Percentiles rank a stretch among this genome's conserved stretches.
Conservation (phyloP, 192 early-diverging fungal genomes). For the Backusella westeae region DNA sequence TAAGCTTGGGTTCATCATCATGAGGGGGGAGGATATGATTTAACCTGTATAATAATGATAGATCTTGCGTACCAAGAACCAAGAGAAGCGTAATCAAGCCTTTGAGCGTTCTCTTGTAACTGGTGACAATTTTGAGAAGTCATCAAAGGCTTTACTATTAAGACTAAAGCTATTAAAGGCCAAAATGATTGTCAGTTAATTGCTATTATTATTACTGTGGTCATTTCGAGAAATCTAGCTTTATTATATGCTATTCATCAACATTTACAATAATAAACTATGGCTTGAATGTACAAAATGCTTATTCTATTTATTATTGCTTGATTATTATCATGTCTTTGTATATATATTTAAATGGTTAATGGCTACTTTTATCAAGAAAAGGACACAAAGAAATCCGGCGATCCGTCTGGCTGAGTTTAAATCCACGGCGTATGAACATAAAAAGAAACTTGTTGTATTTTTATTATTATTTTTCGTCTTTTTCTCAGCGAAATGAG, state of each 20-base stretch:
- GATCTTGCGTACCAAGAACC: slow-evolving; percentile 67
- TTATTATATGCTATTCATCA: too few species aligned
- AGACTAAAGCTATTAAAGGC: slow-evolving; percentile 63
- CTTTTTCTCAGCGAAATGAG: slow-evolving; percentile 9
- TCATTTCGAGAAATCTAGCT: neutral
- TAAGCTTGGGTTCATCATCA: slow-evolving; percentile 14
- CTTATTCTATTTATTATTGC: neutral
- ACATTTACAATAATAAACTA: neutral
- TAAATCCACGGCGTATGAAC: neutral
- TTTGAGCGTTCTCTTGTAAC: slow-evolving; percentile 66
- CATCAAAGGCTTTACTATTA: slow-evolving; percentile 58
- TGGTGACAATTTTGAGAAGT: slow-evolving; percentile 66
- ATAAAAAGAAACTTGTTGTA: neutral
- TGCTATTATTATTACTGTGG: neutral
- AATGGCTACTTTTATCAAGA: too few species aligned
- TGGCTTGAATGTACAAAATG: neutral
- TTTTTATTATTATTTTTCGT: neutral
- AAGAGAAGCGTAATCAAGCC: slow-evolving; percentile 63
- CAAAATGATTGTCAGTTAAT: slow-evolving; percentile 30
- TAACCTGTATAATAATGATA: slow-evolving; percentile 17
- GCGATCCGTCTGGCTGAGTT: neutral
- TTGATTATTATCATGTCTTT: too few species aligned
- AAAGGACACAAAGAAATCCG: too few species aligned
- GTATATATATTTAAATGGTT: too few species aligned
- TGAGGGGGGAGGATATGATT: neutral